Evolutionary conservation across 768 basidiomycete species (phyloP), one percentile per base, ranked within the genome.

Genomic region (Boletus tomentosulus): DNA sequence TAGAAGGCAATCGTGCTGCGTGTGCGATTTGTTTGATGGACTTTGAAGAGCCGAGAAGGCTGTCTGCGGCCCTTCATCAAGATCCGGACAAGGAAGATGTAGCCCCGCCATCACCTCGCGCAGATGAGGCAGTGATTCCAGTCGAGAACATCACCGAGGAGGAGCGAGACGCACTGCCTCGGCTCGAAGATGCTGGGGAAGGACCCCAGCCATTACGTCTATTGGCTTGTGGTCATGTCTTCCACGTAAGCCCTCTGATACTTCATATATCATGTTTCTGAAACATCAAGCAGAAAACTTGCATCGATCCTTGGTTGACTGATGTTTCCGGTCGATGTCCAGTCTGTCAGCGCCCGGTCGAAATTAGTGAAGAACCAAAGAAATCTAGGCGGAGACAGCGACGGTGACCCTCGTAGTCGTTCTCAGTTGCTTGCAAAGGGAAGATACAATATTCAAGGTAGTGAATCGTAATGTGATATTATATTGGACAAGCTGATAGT

Each of bases 321-420:
- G 85, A 88, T 56, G 85, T 92, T 13, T 91, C 89, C 28, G 92
- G 90, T 5, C 81, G 91, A 31, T 96, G 92, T 75, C 92, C 92
- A 7, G 82, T 87, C 16, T 96, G 92, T 66, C 91, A 95, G 66
- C 74, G 84, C 31, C 74, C 83, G 25, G 89, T 92, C 13, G 82
- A 86, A 53, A 63, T 80, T 24, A 70, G 69, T 15, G 63, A 75
- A 55, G 63, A 64, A 45, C 64, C 71, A 59, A 74, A 69, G 66
- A 69, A 70, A 61, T 53, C 62, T 9, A 61, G 57, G 57, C 62
- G 62, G 50, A 58, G 68, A 56, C 58, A 15, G 43, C 61, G 59
- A 28, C 61, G 51, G 38, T 63, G 57, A 64, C 42, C 45, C 25
- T 48, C n/a, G 43, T 54, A 47, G 51, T 34, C 27, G 41, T 50